Conservation (phyloP, 2,329 filamentous ascomycete genomes). For the Colletotrichum navitas region DNA sequence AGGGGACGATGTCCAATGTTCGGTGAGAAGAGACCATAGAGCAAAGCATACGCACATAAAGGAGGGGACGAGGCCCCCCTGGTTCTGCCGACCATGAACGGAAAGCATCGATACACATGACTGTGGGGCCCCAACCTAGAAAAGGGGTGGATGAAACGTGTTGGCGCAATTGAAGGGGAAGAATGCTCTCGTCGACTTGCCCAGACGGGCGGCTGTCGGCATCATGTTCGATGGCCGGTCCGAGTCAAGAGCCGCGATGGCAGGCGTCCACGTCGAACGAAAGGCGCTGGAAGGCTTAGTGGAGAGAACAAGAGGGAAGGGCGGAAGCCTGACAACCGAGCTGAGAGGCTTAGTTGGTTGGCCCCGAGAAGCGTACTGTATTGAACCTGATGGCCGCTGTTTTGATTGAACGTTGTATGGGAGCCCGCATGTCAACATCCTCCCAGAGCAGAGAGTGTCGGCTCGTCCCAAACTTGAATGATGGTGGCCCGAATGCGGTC, state of each 20-base stretch:
- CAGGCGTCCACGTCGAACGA: slow-evolving; percentile 26
- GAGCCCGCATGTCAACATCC: slow-evolving; percentile 8
- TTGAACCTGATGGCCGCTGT: slow-evolving; percentile 3
- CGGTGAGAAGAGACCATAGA: slow-evolving; percentile 20
- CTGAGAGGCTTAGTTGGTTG: neutral
- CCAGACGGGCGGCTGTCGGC: slow-evolving; percentile 21
- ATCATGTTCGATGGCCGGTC: slow-evolving; percentile 7
- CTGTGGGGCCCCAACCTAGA: slow-evolving; percentile 21
- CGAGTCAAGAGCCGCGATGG: slow-evolving; percentile 40
- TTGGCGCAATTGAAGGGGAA: slow-evolving; percentile 20
- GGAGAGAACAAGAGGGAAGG: slow-evolving; percentile 22
- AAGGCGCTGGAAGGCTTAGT: slow-evolving; percentile 6
- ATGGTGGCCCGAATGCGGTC: slow-evolving; percentile 19
- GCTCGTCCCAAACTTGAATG: slow-evolving; percentile 26
- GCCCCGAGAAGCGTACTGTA: neutral
- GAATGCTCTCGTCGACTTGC: slow-evolving; percentile 31
- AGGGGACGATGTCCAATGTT: slow-evolving; percentile 36
- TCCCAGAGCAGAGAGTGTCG: slow-evolving; percentile 16
- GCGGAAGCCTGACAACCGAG: slow-evolving; percentile 6
- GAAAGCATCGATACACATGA: slow-evolving; percentile 31
- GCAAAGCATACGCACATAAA: slow-evolving; percentile 11
- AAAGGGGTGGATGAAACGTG: slow-evolving; percentile 38
- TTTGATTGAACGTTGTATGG: slow-evolving; percentile 2
- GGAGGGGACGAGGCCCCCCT: slow-evolving; percentile 29
- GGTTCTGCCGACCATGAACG: slow-evolving; percentile 20